Evolutionary conservation across 768 basidiomycete genomes (phyloP).

Genomic region (Tricholoma sp.): DNA sequence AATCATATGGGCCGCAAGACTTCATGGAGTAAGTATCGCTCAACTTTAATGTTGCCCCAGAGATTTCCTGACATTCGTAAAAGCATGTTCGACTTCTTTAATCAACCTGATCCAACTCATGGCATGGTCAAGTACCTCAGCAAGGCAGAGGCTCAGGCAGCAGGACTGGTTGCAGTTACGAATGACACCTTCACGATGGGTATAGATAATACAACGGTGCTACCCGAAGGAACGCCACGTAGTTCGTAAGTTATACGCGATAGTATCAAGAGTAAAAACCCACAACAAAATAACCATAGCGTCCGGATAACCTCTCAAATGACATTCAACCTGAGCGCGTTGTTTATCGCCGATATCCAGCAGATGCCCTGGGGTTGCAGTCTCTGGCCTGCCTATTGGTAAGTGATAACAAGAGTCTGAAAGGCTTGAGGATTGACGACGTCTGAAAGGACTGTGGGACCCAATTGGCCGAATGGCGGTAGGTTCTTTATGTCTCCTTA

Average conservation of each 20-base stretch:
- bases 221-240: conserved; percentile 48
- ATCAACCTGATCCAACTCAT: conserved; percentile 57
- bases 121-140: conserved; percentile 62
- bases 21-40: background rate
- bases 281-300: conserved; percentile 25
- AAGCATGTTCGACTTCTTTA: conserved; percentile 58
- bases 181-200: conserved; percentile 49
- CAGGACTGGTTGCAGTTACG: conserved; percentile 58
- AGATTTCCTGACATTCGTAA: background rate
- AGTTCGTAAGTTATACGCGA: conserved; percentile 36
- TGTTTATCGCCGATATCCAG: conserved; percentile 71
- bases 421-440: background rate
- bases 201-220: conserved; percentile 50
- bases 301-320: conserved; percentile 63
- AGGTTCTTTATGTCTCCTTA: conserved; percentile 6
- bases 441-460: conserved; percentile 31
- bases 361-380: conserved; percentile 68
- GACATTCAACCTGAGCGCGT: too few species aligned
- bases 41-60: background rate
- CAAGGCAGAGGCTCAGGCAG: conserved; percentile 38
- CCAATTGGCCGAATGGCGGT: conserved; percentile 50
- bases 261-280: conserved; percentile 3
- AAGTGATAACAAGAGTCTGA: background rate
- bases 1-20: background rate
- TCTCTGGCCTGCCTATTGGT: conserved; percentile 57